Evolutionary conservation across 257 asterid species (phyloP).

Genomic region (Penstemon eatonii): DNA sequence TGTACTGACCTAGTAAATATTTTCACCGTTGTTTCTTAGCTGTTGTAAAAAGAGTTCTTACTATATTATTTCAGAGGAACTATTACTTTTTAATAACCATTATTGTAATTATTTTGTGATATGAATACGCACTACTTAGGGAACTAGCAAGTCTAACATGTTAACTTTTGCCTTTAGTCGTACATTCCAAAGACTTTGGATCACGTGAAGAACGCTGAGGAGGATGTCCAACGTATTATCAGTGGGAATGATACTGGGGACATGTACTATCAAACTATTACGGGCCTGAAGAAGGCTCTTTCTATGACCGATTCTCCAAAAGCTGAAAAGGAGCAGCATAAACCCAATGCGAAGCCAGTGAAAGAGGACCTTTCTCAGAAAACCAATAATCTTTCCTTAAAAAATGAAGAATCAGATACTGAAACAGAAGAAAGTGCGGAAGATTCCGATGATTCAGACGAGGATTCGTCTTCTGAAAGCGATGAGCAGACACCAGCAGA

Average conservation of each 20-base stretch:
- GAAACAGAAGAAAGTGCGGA: slow-evolving; percentile 50
- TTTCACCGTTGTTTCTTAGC: too few relatives aligned
- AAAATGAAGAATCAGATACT: slow-evolving; percentile 36
- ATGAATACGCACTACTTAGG: too few relatives aligned
- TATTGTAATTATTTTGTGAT: too few relatives aligned
- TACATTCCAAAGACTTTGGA: slow-evolving; percentile 89
- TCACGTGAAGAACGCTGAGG: slow-evolving; percentile 76
- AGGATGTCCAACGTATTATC: slow-evolving; percentile 72
- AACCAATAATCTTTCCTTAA: slow-evolving; percentile 11
- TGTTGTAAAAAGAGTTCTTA: too few relatives aligned
- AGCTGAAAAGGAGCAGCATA: slow-evolving; percentile 38
- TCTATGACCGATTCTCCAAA: slow-evolving; percentile 39
- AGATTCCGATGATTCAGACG: slow-evolving; percentile 44
- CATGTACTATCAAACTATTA: slow-evolving; percentile 81
- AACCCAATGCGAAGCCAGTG: slow-evolving; percentile 26
- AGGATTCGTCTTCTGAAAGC: slow-evolving; percentile 45
- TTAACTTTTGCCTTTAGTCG: slow-evolving; percentile 39
- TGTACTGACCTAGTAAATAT: too few relatives aligned
- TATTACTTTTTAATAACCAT: too few relatives aligned
- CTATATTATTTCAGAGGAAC: neutral
- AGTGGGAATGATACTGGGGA: slow-evolving; percentile 79
- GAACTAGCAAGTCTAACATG: slow-evolving; percentile 4
- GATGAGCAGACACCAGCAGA: slow-evolving; percentile 49
- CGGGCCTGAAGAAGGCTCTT: slow-evolving; percentile 83
- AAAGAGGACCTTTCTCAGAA: slow-evolving; percentile 21